Conservation (phyloP, 2,329 filamentous ascomycete genomes). For the Pseudofabraea citricarpa region DNA sequence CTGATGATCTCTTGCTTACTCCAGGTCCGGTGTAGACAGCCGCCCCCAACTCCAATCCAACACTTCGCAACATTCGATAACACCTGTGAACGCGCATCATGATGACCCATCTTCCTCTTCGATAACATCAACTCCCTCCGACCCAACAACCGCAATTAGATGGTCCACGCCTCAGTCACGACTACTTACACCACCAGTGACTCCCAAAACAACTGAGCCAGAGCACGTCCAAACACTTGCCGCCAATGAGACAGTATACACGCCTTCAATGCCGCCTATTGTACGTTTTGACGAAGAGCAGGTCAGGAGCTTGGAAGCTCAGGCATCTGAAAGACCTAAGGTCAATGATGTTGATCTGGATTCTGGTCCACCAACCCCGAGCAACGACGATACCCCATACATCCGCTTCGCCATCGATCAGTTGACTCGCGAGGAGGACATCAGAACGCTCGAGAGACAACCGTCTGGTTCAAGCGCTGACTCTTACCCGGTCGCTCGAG, state of each 20-base stretch:
- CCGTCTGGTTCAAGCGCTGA: constrained; percentile 34
- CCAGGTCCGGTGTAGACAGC: constrained; percentile 13
- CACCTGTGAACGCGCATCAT: constrained; percentile 17
- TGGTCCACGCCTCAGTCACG: constrained; percentile 21
- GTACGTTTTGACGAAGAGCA: constrained; percentile 25
- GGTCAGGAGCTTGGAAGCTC: constrained; percentile 16
- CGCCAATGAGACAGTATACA: constrained; percentile 18
- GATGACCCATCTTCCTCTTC: constrained; percentile 19
- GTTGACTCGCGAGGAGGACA: constrained; percentile 69
- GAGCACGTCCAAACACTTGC: constrained; percentile 11
- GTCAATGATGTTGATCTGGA: constrained; percentile 15
- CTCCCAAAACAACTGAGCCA: constrained; percentile 9
- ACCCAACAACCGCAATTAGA: constrained; percentile 20
- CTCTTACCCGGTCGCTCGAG: constrained; percentile 43
- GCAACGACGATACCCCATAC: constrained; percentile 79
- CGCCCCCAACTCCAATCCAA: constrained; percentile 18
- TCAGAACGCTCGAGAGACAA: constrained; percentile 48
- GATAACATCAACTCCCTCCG: constrained; percentile 17
- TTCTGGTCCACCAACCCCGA: constrained; percentile 57
- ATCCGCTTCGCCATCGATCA: constrained; percentile 88
- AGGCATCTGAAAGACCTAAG: constrained; percentile 13
- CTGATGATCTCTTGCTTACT: constrained; percentile 1
- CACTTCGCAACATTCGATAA: constrained; percentile 14
- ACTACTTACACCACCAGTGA: constrained; percentile 8
- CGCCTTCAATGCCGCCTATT: constrained; percentile 15